A percentile compares a stretch with the other conserved stretches of the same genome.
Conservation (phyloP, 768 basidiomycete genomes). For the Hericium rajendrae region DNA sequence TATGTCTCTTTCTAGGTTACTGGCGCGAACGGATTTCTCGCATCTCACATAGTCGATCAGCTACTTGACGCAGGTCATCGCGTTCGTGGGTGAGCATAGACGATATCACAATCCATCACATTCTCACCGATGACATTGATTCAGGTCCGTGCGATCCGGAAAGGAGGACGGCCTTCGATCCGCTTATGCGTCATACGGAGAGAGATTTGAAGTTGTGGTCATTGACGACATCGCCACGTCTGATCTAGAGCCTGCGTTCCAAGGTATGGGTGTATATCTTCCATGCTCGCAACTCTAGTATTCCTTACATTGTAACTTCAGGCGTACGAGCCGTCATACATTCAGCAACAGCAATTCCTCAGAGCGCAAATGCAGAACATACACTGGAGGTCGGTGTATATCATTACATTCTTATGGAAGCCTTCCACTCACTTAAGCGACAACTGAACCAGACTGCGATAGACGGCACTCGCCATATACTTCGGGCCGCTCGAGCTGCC, state of each 20-base stretch:
- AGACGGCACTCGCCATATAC: conserved; percentile 8
- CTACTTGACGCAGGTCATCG: conserved; percentile 37
- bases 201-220: conserved; percentile 10
- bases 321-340: no score
- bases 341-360: no score
- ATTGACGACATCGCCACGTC: conserved; percentile 15
- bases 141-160: conserved; percentile 14
- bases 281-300: no score
- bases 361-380: no score
- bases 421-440: no score
- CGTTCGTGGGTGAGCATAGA: conserved; percentile 31
- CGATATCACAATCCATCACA: background rate
- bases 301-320: no score
- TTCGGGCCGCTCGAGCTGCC: conserved; percentile 1
- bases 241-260: conserved; percentile 12
- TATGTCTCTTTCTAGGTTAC: conserved; percentile 26
- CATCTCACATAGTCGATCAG: conserved; percentile 18
- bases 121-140: background rate
- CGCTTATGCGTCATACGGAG: conserved; percentile 9
- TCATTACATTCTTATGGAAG: no score
- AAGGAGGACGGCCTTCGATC: conserved; percentile 9
- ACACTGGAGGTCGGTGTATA: no score
- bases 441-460: conserved; percentile 1
- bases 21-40: conserved; percentile 32
- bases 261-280: conserved; percentile 7